Conservation (phyloP, 345 rosid species). For the Eucalyptus regnans region DNA sequence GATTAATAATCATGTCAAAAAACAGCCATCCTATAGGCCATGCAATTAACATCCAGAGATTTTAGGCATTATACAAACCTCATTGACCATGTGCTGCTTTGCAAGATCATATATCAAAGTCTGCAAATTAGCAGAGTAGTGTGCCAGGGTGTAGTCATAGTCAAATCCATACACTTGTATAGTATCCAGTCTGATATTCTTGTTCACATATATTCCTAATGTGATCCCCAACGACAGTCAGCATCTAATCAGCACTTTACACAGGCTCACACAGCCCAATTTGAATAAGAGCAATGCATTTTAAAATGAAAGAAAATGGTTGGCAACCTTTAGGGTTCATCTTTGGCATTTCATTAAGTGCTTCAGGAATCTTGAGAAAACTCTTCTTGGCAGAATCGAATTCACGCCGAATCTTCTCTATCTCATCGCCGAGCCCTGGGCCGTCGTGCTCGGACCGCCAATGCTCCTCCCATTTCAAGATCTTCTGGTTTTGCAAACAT, state of each 20-base stretch:
- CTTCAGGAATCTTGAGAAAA: conserved; percentile 65
- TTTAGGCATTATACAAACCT: conserved; percentile 30
- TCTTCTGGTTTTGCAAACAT: conserved; percentile 10
- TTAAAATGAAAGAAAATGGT: neutral
- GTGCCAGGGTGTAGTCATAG: conserved; percentile 92
- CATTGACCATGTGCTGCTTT: conserved; percentile 84
- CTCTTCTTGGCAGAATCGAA: conserved; percentile 60
- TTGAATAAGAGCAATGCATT: neutral
- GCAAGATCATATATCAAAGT: conserved; percentile 90
- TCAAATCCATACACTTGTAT: conserved; percentile 92
- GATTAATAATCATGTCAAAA: neutral
- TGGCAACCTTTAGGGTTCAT: conserved; percentile 76
- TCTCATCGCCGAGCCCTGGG: conserved; percentile 18
- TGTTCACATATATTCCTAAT: conserved; percentile 80
- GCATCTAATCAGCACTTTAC: neutral
- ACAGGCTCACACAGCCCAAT: too few relatives aligned
- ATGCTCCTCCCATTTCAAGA: conserved; percentile 21
- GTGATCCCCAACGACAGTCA: neutral
- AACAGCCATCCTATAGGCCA: neutral
- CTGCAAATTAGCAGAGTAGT: conserved; percentile 73
- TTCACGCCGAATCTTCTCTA: conserved; percentile 42
- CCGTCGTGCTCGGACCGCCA: conserved; percentile 1
- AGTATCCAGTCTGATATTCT: conserved; percentile 72
- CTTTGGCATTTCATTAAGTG: conserved; percentile 55
- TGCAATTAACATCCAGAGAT: neutral